Conservation (phyloP, 768 basidiomycete genomes). For the Rhizopogon vesiculosus region DNA sequence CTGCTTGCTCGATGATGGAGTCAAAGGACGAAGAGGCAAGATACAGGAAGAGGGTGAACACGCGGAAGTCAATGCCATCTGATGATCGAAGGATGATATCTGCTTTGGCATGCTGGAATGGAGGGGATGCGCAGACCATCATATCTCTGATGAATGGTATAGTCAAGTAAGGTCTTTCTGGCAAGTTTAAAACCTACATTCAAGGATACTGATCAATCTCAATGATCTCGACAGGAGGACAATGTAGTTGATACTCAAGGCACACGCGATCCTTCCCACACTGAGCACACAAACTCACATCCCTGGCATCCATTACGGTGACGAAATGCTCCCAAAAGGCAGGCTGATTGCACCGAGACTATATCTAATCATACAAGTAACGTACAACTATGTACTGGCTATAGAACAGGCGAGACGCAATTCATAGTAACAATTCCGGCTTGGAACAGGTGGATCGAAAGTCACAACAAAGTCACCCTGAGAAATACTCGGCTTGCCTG, state of each 20-base stretch:
- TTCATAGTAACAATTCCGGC: too few relatives aligned
- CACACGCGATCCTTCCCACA: too few relatives aligned
- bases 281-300: too few relatives aligned
- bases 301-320: too few relatives aligned
- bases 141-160: background rate
- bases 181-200: background rate
- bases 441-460: too few relatives aligned
- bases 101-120: conserved; percentile 28
- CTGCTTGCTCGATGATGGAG: conserved; percentile 25
- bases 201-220: background rate
- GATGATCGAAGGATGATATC: conserved; percentile 33
- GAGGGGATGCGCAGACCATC: conserved; percentile 13
- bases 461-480: too few relatives aligned
- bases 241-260: background rate
- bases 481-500: too few relatives aligned
- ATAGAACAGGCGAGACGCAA: too few relatives aligned
- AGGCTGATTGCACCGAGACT: too few relatives aligned
- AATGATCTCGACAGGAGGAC: background rate
- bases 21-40: conserved; percentile 31
- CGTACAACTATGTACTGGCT: too few relatives aligned
- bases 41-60: conserved; percentile 32
- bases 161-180: background rate
- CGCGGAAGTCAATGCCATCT: conserved; percentile 31
- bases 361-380: too few relatives aligned
- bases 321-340: too few relatives aligned